phyloP scores from a whole-genome alignment of 108 stramenopile genomes.

The Cyclotella cryptica region DNA sequence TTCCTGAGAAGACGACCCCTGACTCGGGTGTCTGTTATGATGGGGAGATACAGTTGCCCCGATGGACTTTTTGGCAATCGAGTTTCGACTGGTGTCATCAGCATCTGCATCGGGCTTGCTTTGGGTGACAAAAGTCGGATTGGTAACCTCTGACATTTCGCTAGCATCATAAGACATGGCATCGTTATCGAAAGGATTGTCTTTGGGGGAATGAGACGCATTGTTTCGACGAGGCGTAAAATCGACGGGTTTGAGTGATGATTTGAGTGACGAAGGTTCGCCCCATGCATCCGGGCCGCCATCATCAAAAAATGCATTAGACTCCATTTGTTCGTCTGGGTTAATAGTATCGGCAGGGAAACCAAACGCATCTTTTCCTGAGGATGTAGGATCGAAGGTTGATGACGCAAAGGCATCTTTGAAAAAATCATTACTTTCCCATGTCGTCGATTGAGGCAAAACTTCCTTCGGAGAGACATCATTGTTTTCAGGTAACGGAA shows the following conservation, averaged over 20 bases:
- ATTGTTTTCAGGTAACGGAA: slow-evolving; percentile 3
- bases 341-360: slow-evolving; percentile 21
- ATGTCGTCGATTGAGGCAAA: slow-evolving; percentile 5
- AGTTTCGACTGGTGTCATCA: background rate
- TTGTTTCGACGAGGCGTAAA: slow-evolving; percentile 31
- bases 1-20: slow-evolving; percentile 25
- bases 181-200: slow-evolving; percentile 17
- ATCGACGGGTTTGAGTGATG: slow-evolving; percentile 24
- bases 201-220: slow-evolving; percentile 3
- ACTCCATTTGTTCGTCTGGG: background rate
- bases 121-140: slow-evolving; percentile 30
- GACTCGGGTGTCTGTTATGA: slow-evolving; percentile 5
- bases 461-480: slow-evolving; percentile 1
- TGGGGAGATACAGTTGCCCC: background rate
- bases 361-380: slow-evolving; percentile 38
- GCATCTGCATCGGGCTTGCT: slow-evolving; percentile 23
- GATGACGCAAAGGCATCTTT: slow-evolving; percentile 37
- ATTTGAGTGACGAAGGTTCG: slow-evolving; percentile 28
- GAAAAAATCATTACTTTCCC: slow-evolving; percentile 36
- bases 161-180: slow-evolving; percentile 38
- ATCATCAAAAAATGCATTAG: slow-evolving; percentile 26
- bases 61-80: background rate
- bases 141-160: slow-evolving; percentile 45
- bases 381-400: slow-evolving; percentile 17
- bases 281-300: slow-evolving; percentile 36